Base-by-base conservation (phyloP, 345 rosid genomes). In the Brassica napus region DNA sequence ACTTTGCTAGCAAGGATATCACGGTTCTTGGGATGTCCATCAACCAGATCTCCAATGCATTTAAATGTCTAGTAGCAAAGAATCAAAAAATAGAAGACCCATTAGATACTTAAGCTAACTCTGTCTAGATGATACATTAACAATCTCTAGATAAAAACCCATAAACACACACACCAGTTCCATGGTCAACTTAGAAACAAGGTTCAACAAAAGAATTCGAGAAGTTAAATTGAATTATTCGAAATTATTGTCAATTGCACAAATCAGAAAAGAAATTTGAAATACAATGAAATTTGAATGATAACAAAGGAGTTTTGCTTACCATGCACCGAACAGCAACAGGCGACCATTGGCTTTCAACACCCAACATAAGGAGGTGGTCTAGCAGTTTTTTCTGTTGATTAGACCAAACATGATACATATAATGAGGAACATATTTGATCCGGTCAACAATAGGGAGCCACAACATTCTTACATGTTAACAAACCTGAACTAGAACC, bases 311-410 rank as follows among this genome's bases (percentile, higher is more conserved):
- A 72, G 69, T 71, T 72, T 26, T 47, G 57, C 90, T 84, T 88
- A 96, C 99, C 72, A 81, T 86, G 77, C 97, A 92, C 31, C 98
- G 99, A 69, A 92, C 85, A 79, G 94, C 83, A 80, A 93, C 82
- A 72, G 98, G 97, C 55, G 97, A 91, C 99, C 98, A 96, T 77
- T 90, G 94, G 86, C 93, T 93, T 85, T 93, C 99, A 60, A 93
- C 87, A 70, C 97, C 97, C 87, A 96, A 84, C 86, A 92, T 83
- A 12, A 96, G 89, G 49, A 96, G 91, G 83, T 86, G 79, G 78
- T 93, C 99, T 80, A 96, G 81, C 65, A 92, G 79, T 67, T 90
- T 92, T 66, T 85, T 96, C 98, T 96, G 77, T 86, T 77, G 59
- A 35, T 52, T 55, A 42, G 76, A 81, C 30, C 23, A 69, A 79